Conservation (phyloP, 768 basidiomycete genomes). For the Psilocybe tampanensis region DNA sequence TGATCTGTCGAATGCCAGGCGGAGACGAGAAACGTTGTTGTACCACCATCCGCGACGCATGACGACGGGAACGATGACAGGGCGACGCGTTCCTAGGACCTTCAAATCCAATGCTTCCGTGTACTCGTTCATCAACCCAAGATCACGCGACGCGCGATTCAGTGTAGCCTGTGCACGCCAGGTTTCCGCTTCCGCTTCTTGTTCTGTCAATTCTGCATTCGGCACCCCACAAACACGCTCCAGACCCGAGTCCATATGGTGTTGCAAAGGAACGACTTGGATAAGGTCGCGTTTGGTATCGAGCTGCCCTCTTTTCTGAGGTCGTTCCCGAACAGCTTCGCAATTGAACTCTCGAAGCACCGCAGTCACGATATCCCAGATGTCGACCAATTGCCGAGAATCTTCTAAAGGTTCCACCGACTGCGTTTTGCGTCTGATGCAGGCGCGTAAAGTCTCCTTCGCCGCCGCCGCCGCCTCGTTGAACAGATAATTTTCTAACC, state of each 20-base stretch:
- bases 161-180: constrained; percentile 24
- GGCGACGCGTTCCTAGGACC: constrained; percentile 10
- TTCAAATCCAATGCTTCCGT: constrained; percentile 20
- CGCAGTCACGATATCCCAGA: constrained; percentile 45
- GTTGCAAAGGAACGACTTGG: constrained; percentile 11
- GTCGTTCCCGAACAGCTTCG: constrained; percentile 27
- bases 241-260: neutral
- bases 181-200: constrained; percentile 2
- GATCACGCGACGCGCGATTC: constrained; percentile 31
- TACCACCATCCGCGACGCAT: constrained; percentile 15
- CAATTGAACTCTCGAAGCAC: constrained; percentile 49
- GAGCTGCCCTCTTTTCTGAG: constrained; percentile 14
- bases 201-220: neutral
- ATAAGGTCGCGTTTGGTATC: constrained; percentile 13
- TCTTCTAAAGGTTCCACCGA: neutral
- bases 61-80: constrained; percentile 6
- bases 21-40: neutral
- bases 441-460: constrained; percentile 26
- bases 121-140: constrained; percentile 33
- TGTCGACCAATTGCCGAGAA: constrained; percentile 17
- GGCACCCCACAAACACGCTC: neutral
- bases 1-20: constrained; percentile 5
- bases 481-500: constrained; percentile 51
- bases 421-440: constrained; percentile 14
- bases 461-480: constrained; percentile 26